Conservation (phyloP, 2,329 filamentous ascomycete genomes). For the Cytospora piceicola region DNA sequence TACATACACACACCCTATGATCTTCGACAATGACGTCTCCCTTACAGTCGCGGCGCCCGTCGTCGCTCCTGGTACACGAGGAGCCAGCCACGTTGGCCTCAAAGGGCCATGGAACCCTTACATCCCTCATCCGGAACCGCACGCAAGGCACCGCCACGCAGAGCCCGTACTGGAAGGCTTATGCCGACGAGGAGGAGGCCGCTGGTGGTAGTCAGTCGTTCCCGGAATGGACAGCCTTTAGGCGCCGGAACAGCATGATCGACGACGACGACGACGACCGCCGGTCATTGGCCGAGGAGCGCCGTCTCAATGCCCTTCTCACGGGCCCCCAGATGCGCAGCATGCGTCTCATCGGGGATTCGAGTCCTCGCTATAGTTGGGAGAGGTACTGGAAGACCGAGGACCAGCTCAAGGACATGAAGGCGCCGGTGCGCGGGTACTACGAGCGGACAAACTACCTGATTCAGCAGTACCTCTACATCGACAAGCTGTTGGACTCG, state of each 20-base stretch:
- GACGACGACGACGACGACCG: conserved; percentile 47
- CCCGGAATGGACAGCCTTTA: conserved; percentile 31
- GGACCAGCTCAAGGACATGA: conserved; percentile 72
- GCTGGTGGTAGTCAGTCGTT: conserved; percentile 17
- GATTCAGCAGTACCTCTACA: conserved; percentile 90
- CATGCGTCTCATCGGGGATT: conserved; percentile 85
- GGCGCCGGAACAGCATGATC: conserved; percentile 23
- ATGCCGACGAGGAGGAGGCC: conserved; percentile 28
- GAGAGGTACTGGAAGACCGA: conserved; percentile 84
- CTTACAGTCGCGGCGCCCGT: conserved; percentile 32
- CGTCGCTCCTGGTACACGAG: conserved; percentile 41
- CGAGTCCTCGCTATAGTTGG: conserved; percentile 84
- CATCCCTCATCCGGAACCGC: conserved; percentile 54
- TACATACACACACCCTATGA: conserved; percentile 47
- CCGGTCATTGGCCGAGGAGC: conserved; percentile 55
- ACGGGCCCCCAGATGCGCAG: conserved; percentile 76
- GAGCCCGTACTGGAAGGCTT: conserved; percentile 23
- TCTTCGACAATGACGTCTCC: conserved; percentile 52
- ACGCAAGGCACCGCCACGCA: conserved; percentile 35
- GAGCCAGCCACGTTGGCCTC: conserved; percentile 60
- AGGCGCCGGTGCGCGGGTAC: conserved; percentile 73
- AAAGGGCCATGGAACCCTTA: conserved; percentile 41
- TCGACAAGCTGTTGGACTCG: conserved; percentile 87
- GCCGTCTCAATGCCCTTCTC: conserved; percentile 62
- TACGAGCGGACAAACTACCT: conserved; percentile 89